Base-by-base conservation (phyloP, 768 basidiomycete species). In the Suillus subalutaceus region DNA sequence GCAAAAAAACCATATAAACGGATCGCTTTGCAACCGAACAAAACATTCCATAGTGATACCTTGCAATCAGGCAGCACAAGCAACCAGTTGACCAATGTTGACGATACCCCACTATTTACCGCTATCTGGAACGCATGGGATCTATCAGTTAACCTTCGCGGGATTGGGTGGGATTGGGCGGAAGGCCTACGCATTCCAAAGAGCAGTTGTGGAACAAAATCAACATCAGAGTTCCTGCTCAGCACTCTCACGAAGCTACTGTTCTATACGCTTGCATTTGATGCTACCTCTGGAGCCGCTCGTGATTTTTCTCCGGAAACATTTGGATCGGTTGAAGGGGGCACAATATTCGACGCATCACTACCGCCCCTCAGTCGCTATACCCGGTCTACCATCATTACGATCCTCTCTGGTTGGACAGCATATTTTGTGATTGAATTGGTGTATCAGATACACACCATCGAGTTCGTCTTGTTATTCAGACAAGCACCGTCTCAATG, bases 401-500 rank as follows among this genome's bases (percentile, higher is more conserved):
- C 84, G 41, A 57, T 81, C 52, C 69, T 83, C 32, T 72, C 80
- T 10, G 84, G 87, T n/a, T 65, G 82, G 65, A 63, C 76, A 41
- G 72, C 88, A 61, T 85, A 86, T 72, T 57, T 76, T 44, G 71
- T 80, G 64, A 78, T 92, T 60, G 78, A 86, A 59, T 63, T 73
- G 8, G 70, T 74, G 8, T 85, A 88, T 68, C 73, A 83, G 44
- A 8, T 83, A 38, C 53, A 74, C 56, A 81, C 86, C 4, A 40
- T 86, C 16, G 48, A 85, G 46, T 83, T 80, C 40, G 75, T 86
- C 38, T 57, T 80, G 44, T 60, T 88, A 37, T 81, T 90, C 56
- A 70, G 72, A 32, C 87, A 89, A 72, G 68, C 78, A 56, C 82
- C 83, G 0, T 78, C 76, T 0, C 80, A 86, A 60, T 91, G 89